A percentile compares a stretch with the other conserved stretches of the same genome.
These are phyloP conservation scores for Umbelopsis sp. DNA, from an alignment of 371 early-diverging fungal species.

Conservation along the genomic window DNA sequence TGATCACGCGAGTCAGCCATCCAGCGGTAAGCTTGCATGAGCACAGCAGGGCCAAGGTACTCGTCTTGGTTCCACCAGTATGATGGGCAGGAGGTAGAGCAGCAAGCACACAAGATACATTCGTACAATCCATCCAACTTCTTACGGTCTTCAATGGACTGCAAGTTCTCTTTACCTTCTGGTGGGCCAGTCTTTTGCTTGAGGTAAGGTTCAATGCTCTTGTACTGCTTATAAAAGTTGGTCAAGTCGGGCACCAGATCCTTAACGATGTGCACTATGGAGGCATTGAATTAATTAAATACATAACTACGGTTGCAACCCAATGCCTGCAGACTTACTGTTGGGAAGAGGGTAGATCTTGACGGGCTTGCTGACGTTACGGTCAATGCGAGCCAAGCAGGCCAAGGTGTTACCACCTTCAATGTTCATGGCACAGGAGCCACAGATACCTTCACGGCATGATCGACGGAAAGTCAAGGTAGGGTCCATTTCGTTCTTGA, in stretches of 20 bases:
- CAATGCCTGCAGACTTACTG: conserved; percentile 55
- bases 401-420: conserved; percentile 94
- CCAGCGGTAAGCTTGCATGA: conserved; percentile 98
- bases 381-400: conserved; percentile 87
- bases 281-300: too few species aligned
- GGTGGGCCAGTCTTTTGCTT: conserved; percentile 80
- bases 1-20: conserved; percentile 97
- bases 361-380: conserved; percentile 62
- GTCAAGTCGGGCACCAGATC: conserved; percentile 92
- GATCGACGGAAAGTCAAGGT: conserved; percentile 90
- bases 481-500: conserved; percentile 94
- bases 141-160: conserved; percentile 91
- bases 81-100: conserved; percentile 94
- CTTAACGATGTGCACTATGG: conserved; percentile 79
- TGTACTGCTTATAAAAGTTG: conserved; percentile 96
- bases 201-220: conserved; percentile 92
- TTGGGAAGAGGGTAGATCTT: conserved; percentile 97
- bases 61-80: conserved; percentile 98
- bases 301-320: too few species aligned
- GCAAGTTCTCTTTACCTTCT: conserved; percentile 84
- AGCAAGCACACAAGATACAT: conserved; percentile 98
- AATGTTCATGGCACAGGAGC: conserved; percentile 98
- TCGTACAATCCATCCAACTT: conserved; percentile 97
- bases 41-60: conserved; percentile 95
- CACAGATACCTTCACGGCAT: conserved; percentile 87